These are phyloP conservation scores for Penicillium sp. DNA, from an alignment of 2,329 filamentous ascomycete species.

Conservation along the genomic window DNA sequence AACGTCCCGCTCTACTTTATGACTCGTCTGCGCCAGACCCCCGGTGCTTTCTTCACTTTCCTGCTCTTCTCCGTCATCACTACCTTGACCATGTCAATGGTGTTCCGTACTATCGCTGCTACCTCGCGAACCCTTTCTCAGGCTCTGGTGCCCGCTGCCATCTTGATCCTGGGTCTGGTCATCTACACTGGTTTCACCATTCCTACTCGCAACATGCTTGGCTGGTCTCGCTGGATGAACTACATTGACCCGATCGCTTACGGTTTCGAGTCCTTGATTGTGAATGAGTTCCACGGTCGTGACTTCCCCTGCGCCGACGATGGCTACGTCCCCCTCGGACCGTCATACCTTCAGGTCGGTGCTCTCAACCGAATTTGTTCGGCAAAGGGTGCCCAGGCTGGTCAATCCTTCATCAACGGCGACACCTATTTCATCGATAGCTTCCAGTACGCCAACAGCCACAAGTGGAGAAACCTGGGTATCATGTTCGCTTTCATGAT, in stretches of 20 bases:
- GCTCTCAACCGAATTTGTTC: constrained; percentile 56
- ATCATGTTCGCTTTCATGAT: constrained; percentile 67
- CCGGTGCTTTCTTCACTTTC: constrained; percentile 83
- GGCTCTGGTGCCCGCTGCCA: constrained; percentile 12
- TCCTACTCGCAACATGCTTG: constrained; percentile 9
- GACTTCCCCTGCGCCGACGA: constrained; percentile 51
- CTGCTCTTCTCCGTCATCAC: constrained; percentile 72
- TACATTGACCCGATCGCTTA: constrained; percentile 11
- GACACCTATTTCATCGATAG: constrained; percentile 58
- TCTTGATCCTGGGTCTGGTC: constrained; percentile 6
- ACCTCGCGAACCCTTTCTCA: constrained; percentile 67
- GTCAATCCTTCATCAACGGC: constrained; percentile 56
- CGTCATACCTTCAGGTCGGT: constrained; percentile 38
- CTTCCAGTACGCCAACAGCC: constrained; percentile 59
- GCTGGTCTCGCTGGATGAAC: constrained; percentile 12
- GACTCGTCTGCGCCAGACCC: constrained; percentile 73
- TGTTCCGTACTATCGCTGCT: constrained; percentile 78
- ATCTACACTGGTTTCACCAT: constrained; percentile 12
- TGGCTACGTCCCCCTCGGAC: constrained; percentile 45
- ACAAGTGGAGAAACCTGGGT: constrained; percentile 71
- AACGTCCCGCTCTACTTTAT: constrained; percentile 85
- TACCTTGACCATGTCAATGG: constrained; percentile 79
- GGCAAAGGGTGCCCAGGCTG: constrained; percentile 60
- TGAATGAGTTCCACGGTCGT: constrained; percentile 73
- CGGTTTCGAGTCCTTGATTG: constrained; percentile 8